Percentiles rank a stretch among this genome's conserved stretches.
These are phyloP conservation scores for Citrus reticulata DNA, from an alignment of 345 rosid genomes.

Conservation along the genomic window DNA sequence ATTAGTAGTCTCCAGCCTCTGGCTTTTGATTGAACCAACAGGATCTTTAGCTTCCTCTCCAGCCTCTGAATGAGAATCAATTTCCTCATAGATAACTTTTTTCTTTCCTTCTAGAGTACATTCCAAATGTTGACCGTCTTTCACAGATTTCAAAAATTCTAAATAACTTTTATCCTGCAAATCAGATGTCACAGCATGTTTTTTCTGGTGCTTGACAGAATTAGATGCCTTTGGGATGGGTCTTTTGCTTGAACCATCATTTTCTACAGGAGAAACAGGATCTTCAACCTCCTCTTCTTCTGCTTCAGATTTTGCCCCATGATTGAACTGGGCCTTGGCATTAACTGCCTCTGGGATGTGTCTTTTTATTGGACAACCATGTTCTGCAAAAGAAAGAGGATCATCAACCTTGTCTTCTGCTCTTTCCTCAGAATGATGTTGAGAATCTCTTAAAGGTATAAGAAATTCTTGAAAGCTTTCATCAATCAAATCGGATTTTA, in stretches of 20 bases:
- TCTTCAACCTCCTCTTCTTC: conserved; percentile 8
- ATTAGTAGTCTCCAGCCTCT: background rate
- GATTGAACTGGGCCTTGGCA: no score
- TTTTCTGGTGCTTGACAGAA: conserved; percentile 2
- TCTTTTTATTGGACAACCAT: background rate
- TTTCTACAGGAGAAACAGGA: conserved; percentile 7
- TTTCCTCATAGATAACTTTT: conserved; percentile 11
- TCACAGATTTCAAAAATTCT: conserved; percentile 9
- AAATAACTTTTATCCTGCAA: conserved; percentile 28
- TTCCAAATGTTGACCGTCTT: conserved; percentile 8
- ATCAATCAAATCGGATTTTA: conserved; percentile 19
- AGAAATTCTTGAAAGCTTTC: conserved; percentile 22
- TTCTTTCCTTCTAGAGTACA: conserved; percentile 16
- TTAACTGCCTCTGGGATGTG: background rate
- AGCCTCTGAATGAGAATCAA: background rate
- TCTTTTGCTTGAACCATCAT: background rate
- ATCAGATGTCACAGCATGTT: background rate
- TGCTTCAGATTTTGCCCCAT: no score
- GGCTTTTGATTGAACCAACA: background rate
- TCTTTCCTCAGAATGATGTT: no score
- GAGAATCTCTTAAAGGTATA: background rate
- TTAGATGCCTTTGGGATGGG: background rate
- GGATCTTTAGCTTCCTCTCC: conserved; percentile 12
- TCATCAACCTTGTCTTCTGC: conserved; percentile 5
- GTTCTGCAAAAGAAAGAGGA: conserved; percentile 1